Conservation (phyloP, 495 filamentous ascomycete species). For the Thermothielavioides terrestris region DNA sequence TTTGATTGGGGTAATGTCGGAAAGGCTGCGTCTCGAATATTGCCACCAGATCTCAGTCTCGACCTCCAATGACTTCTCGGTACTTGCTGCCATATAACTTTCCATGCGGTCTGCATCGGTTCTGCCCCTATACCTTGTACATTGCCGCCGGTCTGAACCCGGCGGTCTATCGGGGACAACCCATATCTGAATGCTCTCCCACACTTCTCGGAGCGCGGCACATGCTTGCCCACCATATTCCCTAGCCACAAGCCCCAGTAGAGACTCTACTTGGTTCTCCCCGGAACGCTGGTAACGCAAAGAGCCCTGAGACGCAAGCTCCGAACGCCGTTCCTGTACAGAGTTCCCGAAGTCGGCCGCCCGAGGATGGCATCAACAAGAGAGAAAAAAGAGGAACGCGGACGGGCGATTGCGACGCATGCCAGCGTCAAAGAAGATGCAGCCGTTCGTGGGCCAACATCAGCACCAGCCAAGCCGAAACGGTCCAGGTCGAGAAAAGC, state of each 20-base stretch:
- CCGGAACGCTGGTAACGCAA: neutral
- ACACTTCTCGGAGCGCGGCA: too few species aligned
- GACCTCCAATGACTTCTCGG: too few species aligned
- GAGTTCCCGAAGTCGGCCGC: neutral
- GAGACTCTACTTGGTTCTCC: conserved; percentile 10
- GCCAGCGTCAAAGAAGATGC: neutral
- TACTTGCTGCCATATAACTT: too few species aligned
- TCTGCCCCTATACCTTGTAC: too few species aligned
- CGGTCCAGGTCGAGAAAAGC: neutral
- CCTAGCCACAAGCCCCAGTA: conserved; percentile 2
- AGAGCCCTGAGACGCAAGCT: neutral
- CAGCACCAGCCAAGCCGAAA: neutral
- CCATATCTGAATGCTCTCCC: neutral
- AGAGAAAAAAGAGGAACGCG: neutral
- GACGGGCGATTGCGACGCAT: neutral
- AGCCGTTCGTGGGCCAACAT: neutral
- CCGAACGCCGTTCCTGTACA: neutral
- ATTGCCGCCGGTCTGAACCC: too few species aligned
- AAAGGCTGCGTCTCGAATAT: too few species aligned
- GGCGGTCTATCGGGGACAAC: too few species aligned
- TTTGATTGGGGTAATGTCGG: too few species aligned
- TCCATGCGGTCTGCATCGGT: too few species aligned
- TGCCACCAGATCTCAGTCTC: neutral
- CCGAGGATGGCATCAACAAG: neutral
- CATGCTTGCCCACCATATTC: too few species aligned